phyloP scores from a whole-genome alignment of 2,329 filamentous ascomycete genomes.

The Penicillium sp. region DNA sequence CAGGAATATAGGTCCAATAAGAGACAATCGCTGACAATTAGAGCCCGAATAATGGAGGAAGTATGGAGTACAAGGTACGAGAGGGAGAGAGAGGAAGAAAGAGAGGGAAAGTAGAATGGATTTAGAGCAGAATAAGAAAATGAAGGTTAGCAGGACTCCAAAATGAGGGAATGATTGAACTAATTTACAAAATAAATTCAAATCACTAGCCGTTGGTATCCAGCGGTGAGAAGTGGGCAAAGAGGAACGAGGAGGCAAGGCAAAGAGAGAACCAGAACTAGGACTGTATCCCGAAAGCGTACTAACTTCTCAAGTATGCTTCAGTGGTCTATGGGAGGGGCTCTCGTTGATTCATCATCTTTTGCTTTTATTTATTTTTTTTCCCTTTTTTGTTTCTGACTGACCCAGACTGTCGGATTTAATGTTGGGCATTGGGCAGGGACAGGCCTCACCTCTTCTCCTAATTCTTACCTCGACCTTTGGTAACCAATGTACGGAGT shows the following conservation, averaged over 20 bases:
- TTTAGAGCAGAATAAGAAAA: constrained; percentile 10
- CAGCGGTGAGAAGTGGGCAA: constrained; percentile 31
- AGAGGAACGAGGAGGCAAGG: constrained; percentile 11
- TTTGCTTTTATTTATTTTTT: neutral
- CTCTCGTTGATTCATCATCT: constrained; percentile 2
- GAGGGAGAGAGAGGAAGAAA: constrained; percentile 16
- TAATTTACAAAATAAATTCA: constrained; percentile 5
- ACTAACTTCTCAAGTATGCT: neutral
- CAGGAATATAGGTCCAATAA: constrained; percentile 2
- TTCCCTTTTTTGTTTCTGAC: constrained; percentile 25
- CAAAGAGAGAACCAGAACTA: constrained; percentile 22
- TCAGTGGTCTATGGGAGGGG: constrained; percentile 6
- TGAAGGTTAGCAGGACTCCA: neutral
- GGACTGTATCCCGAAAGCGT: constrained; percentile 4
- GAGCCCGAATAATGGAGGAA: neutral
- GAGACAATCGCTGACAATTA: neutral
- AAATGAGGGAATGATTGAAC: neutral
- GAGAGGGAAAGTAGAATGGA: constrained; percentile 1
- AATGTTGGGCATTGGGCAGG: constrained; percentile 29
- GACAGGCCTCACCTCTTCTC: constrained; percentile 13
- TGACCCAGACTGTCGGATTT: constrained; percentile 29
- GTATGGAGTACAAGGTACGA: constrained; percentile 1
- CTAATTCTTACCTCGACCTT: neutral
- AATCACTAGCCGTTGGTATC: constrained; percentile 25
- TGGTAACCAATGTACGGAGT: neutral